Base-by-base conservation (phyloP, 2,329 filamentous ascomycete species). In the Pseudogymnoascus sp. region DNA sequence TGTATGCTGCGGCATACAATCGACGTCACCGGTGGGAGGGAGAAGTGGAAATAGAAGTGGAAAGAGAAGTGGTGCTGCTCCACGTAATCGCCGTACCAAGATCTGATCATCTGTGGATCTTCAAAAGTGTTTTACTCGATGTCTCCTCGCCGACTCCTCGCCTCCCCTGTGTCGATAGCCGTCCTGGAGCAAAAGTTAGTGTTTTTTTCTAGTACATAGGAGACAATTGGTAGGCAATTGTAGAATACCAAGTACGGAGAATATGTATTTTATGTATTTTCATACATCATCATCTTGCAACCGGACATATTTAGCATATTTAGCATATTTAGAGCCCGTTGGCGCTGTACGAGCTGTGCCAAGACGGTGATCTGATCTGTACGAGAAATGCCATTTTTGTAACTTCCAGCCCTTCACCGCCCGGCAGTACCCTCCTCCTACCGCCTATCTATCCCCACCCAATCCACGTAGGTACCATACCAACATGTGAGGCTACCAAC, bases 81-180 rank as follows among this genome's bases (percentile, higher is more conserved):
- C 50, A 57, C 50, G 50, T 57, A 57, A 33, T 57, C 28, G 50
- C 50, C 4, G 50, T 33, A 57, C 50, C 50, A 33, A 57, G 50
- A 57, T 57, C 50, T 57, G 50, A 57, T 57, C 50, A 57, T 57
- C 50, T 57, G 50, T 57, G 50, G 50, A 33, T 57, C 47, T 53
- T 31, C 47, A 17, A 21, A 21, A 53, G 15, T 17, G 47, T 53
- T 53, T 53, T 31, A 53, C 8, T 31, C 47, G 15, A 53, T 17
- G 47, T 53, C 47, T 50, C 47, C 40, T 42, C 9, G 40, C 11
- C 11, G 10, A 3, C 31, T 33, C 31, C 33, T 31, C 47, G 47
- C 31, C 47, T 33, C 50, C 50, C 28, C 50, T 57, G 26, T 53
- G 9, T 31, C 33, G 26, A 57, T 26, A 33, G 17, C 28, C 28